A percentile compares a stretch with the other conserved stretches of the same genome.
Evolutionary conservation across 257 asterid species (phyloP).

Genomic region (Solanum sejunctum): DNA sequence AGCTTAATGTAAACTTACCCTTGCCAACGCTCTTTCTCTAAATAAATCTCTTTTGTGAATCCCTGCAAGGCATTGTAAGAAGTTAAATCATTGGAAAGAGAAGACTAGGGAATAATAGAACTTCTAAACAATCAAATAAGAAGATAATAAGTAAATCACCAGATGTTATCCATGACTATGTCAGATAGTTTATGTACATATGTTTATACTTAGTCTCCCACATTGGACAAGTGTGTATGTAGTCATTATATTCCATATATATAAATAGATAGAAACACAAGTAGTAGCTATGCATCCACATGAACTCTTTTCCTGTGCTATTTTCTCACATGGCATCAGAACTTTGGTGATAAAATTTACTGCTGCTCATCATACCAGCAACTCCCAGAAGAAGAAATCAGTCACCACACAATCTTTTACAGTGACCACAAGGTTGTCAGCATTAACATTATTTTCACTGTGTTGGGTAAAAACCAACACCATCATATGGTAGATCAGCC

Average conservation of each 20-base stretch:
- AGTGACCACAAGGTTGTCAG: not conserved
- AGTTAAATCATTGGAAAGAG: not conserved
- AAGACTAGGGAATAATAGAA: not conserved
- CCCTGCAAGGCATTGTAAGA: conserved; percentile 37
- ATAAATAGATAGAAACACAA: not conserved
- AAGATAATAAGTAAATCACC: not conserved
- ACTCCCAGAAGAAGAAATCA: not conserved
- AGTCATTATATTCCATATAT: not conserved
- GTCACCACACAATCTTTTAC: not conserved
- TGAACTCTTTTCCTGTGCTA: not conserved
- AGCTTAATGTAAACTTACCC: conserved; percentile 48
- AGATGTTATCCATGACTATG: not conserved
- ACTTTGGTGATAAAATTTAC: not conserved
- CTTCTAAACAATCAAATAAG: not conserved
- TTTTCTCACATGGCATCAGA: not conserved
- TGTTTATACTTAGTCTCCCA: not conserved
- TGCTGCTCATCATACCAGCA: not conserved
- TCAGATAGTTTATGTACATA: not conserved
- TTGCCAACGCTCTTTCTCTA: conserved; percentile 95
- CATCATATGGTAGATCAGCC: not conserved
- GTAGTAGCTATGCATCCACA: not conserved
- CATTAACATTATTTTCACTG: not conserved
- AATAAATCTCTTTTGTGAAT: conserved; percentile 83
- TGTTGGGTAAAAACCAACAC: not conserved
- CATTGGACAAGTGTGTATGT: not conserved